phyloP scores from a whole-genome alignment of 179 eudicot species.

The Nepenthes alata region DNA sequence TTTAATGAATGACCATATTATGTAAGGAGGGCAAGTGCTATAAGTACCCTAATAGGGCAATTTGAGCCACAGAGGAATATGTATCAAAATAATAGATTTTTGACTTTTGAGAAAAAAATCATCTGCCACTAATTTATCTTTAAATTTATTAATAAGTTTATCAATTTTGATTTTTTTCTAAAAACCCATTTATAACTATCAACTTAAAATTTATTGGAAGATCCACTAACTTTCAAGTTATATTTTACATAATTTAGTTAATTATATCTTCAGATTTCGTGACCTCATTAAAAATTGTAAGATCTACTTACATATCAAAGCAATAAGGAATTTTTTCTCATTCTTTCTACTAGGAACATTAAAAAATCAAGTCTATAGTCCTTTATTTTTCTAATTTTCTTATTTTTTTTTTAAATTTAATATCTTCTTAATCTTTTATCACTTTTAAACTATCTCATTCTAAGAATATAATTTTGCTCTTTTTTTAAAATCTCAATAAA shows the following conservation, averaged over 20 bases:
- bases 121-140: neutral
- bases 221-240: no score
- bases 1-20: no score
- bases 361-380: neutral
- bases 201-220: no score
- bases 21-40: no score
- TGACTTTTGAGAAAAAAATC: neutral
- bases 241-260: neutral
- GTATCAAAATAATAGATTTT: neutral
- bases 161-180: neutral
- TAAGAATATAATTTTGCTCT: neutral
- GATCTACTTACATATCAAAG: neutral
- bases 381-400: neutral
- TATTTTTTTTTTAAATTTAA: neutral
- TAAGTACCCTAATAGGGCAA: neutral
- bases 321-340: neutral
- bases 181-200: no score
- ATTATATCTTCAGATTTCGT: no score
- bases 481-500: neutral
- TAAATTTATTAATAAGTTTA: neutral
- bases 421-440: neutral
- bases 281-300: no score
- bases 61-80: neutral
- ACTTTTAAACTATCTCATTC: neutral
- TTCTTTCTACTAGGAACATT: neutral